phyloP scores from a whole-genome alignment of 148 eudicot species.

The Camellia sinensis region DNA sequence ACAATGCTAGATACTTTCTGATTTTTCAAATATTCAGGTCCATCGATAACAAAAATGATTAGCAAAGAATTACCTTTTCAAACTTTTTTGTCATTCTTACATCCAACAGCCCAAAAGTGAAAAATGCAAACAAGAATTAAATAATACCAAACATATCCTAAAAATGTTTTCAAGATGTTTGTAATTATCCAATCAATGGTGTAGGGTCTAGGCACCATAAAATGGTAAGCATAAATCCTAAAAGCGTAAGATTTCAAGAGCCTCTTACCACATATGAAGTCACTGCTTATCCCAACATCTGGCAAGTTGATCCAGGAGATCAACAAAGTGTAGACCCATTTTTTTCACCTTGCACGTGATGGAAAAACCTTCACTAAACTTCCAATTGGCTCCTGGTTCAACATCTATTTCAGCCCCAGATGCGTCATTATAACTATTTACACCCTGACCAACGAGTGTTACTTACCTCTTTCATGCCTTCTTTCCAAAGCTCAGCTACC shows the following conservation, averaged over 20 bases:
- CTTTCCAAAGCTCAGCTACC: conserved; percentile 84
- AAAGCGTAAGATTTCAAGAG: background rate
- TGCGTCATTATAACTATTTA: conserved; percentile 93
- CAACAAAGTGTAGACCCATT: conserved; percentile 86
- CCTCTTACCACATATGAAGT: conserved; percentile 90
- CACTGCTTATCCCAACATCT: conserved; percentile 93
- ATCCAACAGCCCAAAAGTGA: background rate
- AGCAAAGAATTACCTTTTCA: background rate
- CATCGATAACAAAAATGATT: background rate
- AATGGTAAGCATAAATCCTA: background rate
- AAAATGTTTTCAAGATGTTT: no score
- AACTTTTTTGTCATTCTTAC: background rate
- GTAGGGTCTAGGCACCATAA: background rate
- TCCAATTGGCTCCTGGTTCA: conserved; percentile 69
- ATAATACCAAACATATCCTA: no score
- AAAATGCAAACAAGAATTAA: background rate
- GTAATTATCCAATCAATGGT: no score
- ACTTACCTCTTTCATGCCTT: conserved; percentile 93
- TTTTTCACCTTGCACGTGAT: conserved; percentile 80
- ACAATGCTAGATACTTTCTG: background rate
- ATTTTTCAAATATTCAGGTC: background rate
- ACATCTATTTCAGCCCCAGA: conserved; percentile 52
- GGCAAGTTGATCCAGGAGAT: conserved; percentile 93
- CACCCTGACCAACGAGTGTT: conserved; percentile 84
- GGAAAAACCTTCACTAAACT: conserved; percentile 93